Conservation (phyloP, 352 stramenopile genomes). For the Pythium periplocum region DNA sequence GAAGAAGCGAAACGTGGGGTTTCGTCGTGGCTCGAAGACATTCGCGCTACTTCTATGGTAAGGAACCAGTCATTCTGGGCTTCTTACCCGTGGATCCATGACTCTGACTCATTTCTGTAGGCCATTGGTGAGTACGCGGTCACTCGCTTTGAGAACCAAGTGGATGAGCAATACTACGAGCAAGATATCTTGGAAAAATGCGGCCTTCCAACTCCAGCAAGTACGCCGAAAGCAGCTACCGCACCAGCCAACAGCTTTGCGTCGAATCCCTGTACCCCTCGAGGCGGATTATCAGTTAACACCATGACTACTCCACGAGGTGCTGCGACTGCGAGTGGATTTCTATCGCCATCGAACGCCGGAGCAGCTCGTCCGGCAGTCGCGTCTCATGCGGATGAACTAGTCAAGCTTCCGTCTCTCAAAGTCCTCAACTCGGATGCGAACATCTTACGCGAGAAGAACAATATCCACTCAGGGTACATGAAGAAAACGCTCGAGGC, state of each 20-base stretch:
- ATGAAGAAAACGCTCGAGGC: constrained; percentile 56
- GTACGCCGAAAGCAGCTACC: constrained; percentile 1
- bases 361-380: constrained; percentile 4
- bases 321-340: too few relatives aligned
- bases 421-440: constrained; percentile 71
- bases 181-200: constrained; percentile 73
- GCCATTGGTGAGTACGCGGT: constrained; percentile 60
- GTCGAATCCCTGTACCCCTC: too few relatives aligned
- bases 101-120: constrained; percentile 16
- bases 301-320: too few relatives aligned
- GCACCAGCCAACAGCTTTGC: neutral
- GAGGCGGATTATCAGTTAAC: too few relatives aligned
- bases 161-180: constrained; percentile 71
- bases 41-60: constrained; percentile 56
- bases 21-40: constrained; percentile 68
- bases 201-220: constrained; percentile 18
- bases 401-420: constrained; percentile 50
- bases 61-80: neutral
- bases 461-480: constrained; percentile 61
- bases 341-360: too few relatives aligned
- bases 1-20: constrained; percentile 59
- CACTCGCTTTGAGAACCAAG: constrained; percentile 68
- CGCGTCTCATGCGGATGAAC: constrained; percentile 18
- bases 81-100: too few relatives aligned
- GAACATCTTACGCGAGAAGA: constrained; percentile 48